These are phyloP conservation scores for Abelmoschus esculentus DNA, from an alignment of 345 rosid species.

Conservation along the genomic window DNA sequence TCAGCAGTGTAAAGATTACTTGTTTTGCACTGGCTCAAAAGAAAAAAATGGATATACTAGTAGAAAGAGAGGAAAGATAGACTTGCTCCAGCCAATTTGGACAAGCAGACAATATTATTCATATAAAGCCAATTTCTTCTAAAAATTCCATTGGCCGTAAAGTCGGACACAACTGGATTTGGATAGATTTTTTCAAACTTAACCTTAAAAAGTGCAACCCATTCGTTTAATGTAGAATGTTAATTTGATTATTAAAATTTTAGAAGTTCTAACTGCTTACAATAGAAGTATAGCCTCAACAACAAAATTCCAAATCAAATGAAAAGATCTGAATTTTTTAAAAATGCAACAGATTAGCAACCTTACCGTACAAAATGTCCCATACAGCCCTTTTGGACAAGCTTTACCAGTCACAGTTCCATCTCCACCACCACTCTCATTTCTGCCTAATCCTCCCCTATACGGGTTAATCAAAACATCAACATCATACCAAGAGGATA, in stretches of 20 bases:
- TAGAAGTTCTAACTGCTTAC: background rate
- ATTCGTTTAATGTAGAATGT: background rate
- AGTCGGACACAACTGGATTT: background rate
- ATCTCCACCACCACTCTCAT: slow-evolving; percentile 39
- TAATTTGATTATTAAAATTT: background rate
- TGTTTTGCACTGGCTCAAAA: background rate
- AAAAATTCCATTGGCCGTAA: background rate
- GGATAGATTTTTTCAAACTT: background rate
- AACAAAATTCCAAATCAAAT: background rate
- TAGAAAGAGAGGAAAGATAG: background rate
- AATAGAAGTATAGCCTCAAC: background rate
- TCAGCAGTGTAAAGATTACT: background rate
- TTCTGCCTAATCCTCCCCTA: slow-evolving; percentile 54
- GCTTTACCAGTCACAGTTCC: slow-evolving; percentile 89
- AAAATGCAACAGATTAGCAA: background rate
- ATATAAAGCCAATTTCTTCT: background rate
- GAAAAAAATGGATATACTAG: background rate
- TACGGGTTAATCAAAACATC: slow-evolving; percentile 6
- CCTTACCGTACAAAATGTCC: slow-evolving; percentile 76
- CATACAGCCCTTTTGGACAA: slow-evolving; percentile 90
- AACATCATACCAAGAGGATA: slow-evolving; percentile 1
- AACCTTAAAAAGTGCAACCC: background rate
- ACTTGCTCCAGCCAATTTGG: background rate
- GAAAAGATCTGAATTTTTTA: background rate
- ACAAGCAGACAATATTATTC: background rate